Evolutionary conservation across 2,329 filamentous ascomycete species (phyloP), one percentile per base, ranked within the genome.

Genomic region (Phyllosticta citriasiana): DNA sequence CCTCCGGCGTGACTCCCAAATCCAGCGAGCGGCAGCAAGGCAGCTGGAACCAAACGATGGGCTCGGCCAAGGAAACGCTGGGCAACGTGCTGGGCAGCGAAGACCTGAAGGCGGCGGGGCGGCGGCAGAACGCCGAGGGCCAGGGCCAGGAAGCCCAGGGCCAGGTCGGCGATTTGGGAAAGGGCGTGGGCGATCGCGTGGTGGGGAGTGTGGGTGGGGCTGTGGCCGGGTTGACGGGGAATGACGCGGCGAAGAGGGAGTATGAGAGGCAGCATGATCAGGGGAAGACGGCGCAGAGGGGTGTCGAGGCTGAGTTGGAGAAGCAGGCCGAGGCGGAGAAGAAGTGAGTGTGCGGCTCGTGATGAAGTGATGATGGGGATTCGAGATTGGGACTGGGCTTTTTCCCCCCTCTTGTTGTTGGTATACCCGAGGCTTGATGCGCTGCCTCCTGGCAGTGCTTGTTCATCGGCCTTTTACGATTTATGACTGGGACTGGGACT

Each of bases 31-130:
- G 91, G 65, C 78, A 81, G 24, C 72, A 83, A 19, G 92, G 93
- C 53, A 81, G 82, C 19, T 95, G 88, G 86, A 90, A 96, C 78
- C 92, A 97, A 77, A 96, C 91, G 4, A 71, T 92, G n/a, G 93
- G 92, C 58, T 84, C 88, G 0, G 86, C 86, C 53, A 97, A 97
- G 79, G 90, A 97, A 73, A 79, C 86, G 4, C 65, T 94, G 0
- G 93, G 93, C 62, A 86, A 86, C 19, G 68, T 93, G 4, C 66
- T 93, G 26, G 93, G 92, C 63, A 85, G 84, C 65, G 87, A 94
- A 76, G 81, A 79, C 35, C 75, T 97, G 59, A 93, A 92, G 79
- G 80, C 84, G 55, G 72, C 85, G 25, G 93, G 93, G 4, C 84
- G 84, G 33, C 76, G 87, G 68, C 91, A 97, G 78, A 95, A 96